A percentile compares a stretch with the other conserved stretches of the same genome.
Evolutionary conservation across 2,329 filamentous ascomycete genomes (phyloP).

Genomic region (Zalaria sp.): DNA sequence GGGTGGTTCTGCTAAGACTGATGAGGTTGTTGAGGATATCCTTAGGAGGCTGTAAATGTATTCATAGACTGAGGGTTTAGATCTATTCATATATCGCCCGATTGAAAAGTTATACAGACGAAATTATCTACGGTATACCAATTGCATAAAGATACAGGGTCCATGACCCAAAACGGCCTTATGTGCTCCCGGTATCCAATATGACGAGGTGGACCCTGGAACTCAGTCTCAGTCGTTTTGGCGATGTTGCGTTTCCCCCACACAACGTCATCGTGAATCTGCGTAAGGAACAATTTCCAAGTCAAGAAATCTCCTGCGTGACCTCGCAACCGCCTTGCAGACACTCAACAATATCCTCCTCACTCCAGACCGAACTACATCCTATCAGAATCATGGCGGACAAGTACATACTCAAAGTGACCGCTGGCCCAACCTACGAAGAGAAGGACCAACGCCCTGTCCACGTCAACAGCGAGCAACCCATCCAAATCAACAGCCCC

Average conservation of each 20-base stretch:
- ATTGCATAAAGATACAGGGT: background rate
- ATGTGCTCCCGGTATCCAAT: too few relatives aligned
- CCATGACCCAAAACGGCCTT: too few relatives aligned
- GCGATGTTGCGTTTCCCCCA: too few relatives aligned
- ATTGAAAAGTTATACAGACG: too few relatives aligned
- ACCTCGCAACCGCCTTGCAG: background rate
- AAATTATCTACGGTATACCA: background rate
- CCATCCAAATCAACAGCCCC: constrained; percentile 48
- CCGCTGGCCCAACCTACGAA: constrained; percentile 67
- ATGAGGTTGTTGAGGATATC: constrained; percentile 78
- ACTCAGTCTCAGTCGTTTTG: too few relatives aligned
- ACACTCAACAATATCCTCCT: too few relatives aligned
- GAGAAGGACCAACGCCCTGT: constrained; percentile 56
- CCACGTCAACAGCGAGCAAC: constrained; percentile 55
- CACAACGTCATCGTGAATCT: too few relatives aligned
- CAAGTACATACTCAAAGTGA: constrained; percentile 69
- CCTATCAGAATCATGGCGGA: constrained; percentile 33
- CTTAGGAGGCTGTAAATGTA: constrained; percentile 57
- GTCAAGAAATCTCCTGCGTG: background rate
- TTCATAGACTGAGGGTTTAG: constrained; percentile 2
- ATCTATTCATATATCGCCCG: constrained; percentile 1
- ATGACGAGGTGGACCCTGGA: too few relatives aligned
- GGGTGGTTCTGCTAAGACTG: constrained; percentile 72
- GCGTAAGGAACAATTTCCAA: too few relatives aligned
- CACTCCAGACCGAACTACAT: background rate